Conservation (phyloP, 345 rosid species). For the Brassica rapa region DNA sequence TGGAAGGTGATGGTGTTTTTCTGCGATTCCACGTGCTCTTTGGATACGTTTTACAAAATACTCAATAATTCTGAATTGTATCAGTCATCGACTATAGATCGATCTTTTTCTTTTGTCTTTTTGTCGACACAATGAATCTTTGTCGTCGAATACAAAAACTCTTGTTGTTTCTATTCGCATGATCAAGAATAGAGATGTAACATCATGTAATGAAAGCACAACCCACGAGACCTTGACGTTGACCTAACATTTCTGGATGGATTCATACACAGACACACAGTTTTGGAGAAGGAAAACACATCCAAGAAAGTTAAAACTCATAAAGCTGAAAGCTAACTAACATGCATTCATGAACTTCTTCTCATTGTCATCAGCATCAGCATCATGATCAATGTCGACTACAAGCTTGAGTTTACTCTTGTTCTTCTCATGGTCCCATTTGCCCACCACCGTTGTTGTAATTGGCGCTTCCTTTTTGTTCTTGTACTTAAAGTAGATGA, state of each 20-base stretch:
- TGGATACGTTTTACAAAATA: neutral
- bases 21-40: neutral
- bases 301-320: neutral
- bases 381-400: constrained; percentile 19
- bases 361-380: constrained; percentile 29
- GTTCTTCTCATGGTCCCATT: constrained; percentile 48
- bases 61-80: neutral
- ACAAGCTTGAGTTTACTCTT: constrained; percentile 40
- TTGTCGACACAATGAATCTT: neutral
- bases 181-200: constrained; percentile 12
- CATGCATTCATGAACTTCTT: constrained; percentile 37
- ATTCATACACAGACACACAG: too few species aligned
- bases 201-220: constrained; percentile 11
- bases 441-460: constrained; percentile 30
- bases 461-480: constrained; percentile 49
- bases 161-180: constrained; percentile 4
- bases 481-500: constrained; percentile 62
- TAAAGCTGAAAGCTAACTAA: constrained; percentile 6
- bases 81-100: neutral
- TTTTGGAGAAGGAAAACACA: neutral
- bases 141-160: neutral
- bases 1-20: neutral
- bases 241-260: neutral
- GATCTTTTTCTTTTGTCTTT: neutral
- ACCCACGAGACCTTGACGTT: constrained; percentile 12